Evolutionary conservation across 495 filamentous ascomycete genomes (phyloP).

Genomic region (Glarea lozoyensis): DNA sequence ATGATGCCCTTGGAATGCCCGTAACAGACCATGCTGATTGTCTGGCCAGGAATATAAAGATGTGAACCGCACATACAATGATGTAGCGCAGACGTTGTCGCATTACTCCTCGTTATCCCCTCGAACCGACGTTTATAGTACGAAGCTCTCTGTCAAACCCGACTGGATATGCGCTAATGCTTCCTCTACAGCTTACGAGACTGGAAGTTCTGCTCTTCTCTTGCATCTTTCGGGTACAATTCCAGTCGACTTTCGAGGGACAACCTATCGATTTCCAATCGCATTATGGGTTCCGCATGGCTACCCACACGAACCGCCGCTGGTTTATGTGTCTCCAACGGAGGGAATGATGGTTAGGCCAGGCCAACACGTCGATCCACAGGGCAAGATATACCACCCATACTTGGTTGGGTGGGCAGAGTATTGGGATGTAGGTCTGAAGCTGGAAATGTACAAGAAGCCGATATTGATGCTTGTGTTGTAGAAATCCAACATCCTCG

Average conservation of each 20-base stretch:
- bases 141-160: too few relatives aligned
- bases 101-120: conserved; percentile 78
- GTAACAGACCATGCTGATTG: conserved; percentile 1
- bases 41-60: conserved; percentile 76
- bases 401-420: conserved; percentile 84
- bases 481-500: conserved; percentile 72
- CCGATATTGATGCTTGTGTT: conserved; percentile 16
- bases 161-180: neutral
- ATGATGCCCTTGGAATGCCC: conserved; percentile 15
- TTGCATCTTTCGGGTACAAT: conserved; percentile 80
- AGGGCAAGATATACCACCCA: conserved; percentile 91
- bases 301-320: conserved; percentile 77
- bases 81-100: conserved; percentile 74
- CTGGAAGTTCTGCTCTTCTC: conserved; percentile 78
- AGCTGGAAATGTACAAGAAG: neutral
- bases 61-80: conserved; percentile 83
- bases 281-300: conserved; percentile 92
- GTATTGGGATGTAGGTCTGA: conserved; percentile 73
- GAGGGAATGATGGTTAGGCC: conserved; percentile 83
- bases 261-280: conserved; percentile 84
- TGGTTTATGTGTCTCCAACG: conserved; percentile 81
- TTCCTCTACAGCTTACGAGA: conserved; percentile 66
- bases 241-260: conserved; percentile 79
- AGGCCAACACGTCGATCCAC: conserved; percentile 91
- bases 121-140: conserved; percentile 96